Base-by-base conservation (phyloP, 2,329 filamentous ascomycete genomes). In the Phyllosticta citriasiana region DNA sequence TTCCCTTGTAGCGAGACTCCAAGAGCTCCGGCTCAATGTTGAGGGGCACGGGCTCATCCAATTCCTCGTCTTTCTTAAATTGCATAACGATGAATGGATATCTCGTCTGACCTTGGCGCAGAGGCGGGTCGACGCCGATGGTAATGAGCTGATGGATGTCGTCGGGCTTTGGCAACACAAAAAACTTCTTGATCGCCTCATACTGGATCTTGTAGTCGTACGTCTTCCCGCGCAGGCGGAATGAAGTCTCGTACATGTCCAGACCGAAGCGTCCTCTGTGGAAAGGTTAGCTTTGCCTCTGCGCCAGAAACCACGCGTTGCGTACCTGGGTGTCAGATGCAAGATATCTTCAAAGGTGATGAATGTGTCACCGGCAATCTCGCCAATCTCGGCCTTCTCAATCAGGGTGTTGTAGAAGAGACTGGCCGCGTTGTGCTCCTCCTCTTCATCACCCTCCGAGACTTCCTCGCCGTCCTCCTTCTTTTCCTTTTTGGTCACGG, bases 161-260 rank as follows among this genome's bases (percentile, higher is more conserved):
- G 73, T 99, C 94, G n/a, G 94, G 94, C 78, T 99, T 99, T 55
- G 94, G 94, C 5, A 99, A 85, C 30, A 97, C 84, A 86, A 99
- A 97, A 73, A 97, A 97, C 75, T 97, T 97, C 81, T 99, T 99
- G 78, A 97, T 91, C 57, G 88, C 86, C 62, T 97, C 90, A 77
- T 97, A 99, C 74, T 97, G 91, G 66, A 99, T 97, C 83, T 99
- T 99, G 85, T 99, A 99, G 79, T 99, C 95, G 80, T 99, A 99
- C 25, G 94, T 99, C 79, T 99, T 99, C 70, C 94, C 94, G 66
- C 94, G 93, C 64, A 99, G 83, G 65, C 94, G 88, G 83, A 99
- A 97, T 2, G 94, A 97, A 16, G 86, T 88, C 76, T 97, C 94
- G 82, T 99, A 99, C 88, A 99, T 96, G 75, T 99, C 94, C 78